Conservation (phyloP, 192 early-diverging fungal species). For the Helicostylum pulchrum region DNA sequence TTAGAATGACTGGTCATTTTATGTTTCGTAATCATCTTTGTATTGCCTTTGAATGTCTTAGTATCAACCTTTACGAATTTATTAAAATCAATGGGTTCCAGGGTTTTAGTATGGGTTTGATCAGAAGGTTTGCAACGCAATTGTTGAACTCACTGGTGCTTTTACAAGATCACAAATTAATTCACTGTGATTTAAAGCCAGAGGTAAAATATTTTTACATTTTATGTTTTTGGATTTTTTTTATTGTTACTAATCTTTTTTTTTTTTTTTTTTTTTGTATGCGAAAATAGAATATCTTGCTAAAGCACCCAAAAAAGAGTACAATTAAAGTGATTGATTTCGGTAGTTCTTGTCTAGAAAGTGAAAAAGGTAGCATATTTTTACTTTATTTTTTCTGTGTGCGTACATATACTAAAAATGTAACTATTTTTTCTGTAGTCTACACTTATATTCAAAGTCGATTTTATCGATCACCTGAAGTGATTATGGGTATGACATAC, state of each 20-base stretch:
- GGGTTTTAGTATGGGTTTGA: slow-evolving; percentile 75
- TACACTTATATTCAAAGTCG: slow-evolving; percentile 96
- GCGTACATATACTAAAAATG: background rate
- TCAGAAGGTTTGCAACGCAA: slow-evolving; percentile 70
- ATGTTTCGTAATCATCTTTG: slow-evolving; percentile 92
- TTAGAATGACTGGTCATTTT: slow-evolving; percentile 87
- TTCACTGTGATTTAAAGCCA: slow-evolving; percentile 95
- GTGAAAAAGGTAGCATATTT: slow-evolving; percentile 52
- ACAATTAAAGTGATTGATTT: slow-evolving; percentile 97
- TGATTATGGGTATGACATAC: slow-evolving; percentile 86
- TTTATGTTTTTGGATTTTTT: slow-evolving; percentile 3
- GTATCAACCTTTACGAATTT: slow-evolving; percentile 93
- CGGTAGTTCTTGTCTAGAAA: slow-evolving; percentile 87
- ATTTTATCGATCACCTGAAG: slow-evolving; percentile 95
- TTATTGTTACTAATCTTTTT: no score
- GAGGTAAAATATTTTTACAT: slow-evolving; percentile 74
- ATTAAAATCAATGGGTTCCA: slow-evolving; percentile 88
- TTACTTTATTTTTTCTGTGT: no score
- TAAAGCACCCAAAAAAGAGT: slow-evolving; percentile 63
- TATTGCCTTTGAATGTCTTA: slow-evolving; percentile 88
- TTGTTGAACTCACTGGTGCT: slow-evolving; percentile 79
- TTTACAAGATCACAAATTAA: slow-evolving; percentile 66
- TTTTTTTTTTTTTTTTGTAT: no score
- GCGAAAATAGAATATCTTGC: slow-evolving; percentile 63
- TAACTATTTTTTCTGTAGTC: slow-evolving; percentile 37